Base-by-base conservation (phyloP, 1,139 yeast genomes). In the Blastobotrys proliferans region DNA sequence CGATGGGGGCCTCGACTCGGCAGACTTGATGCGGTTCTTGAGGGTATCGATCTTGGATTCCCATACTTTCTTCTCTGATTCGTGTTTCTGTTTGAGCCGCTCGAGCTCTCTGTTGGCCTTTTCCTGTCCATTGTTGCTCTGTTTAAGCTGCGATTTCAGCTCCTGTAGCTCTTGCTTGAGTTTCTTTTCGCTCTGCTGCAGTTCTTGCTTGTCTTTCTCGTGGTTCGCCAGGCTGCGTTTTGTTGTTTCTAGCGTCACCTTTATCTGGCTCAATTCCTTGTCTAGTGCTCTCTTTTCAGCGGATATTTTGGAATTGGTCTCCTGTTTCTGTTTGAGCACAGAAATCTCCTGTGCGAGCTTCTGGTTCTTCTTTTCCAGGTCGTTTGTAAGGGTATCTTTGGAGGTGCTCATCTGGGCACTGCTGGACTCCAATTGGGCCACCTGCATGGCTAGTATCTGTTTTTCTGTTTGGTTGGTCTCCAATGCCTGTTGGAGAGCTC, bases 21-120 rank as follows among this genome's bases (percentile, higher is more conserved):
- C 13, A 5, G 27, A 16, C 26, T 46, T 51, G 21, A 53, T 24
- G 36, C 49, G 51, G 28, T 40, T 27, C 36, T 46, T 49, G 13
- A 53, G 33, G 6, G 41, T 33, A 11, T 50, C 56, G 9, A 50
- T 19, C 40, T 49, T 51, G 3, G 49, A 36, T 30, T 53, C 56
- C 34, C 49, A 33, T 10, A 47, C 55, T 1, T 52, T 46, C 35
- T 51, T 50, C 30, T 50, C 38, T 10, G 17, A n/a, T 8, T 48
- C 40, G 21, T 43, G 40, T 33, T 53, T 54, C 11, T 36, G 17
- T 20, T 46, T 46, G 21, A 44, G 45, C 27, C 44, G 44, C 2
- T 51, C 54, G 18, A 46, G 40, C 35, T 55, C 58, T 11, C 49
- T 27, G 1, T 29, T 19, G n/a, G 45, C 45, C 36, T 50, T 48